Evolutionary conservation across 2,329 filamentous ascomycete genomes (phyloP), one percentile per base, ranked within the genome.

Genomic region (Colletotrichum neosansevieriae): DNA sequence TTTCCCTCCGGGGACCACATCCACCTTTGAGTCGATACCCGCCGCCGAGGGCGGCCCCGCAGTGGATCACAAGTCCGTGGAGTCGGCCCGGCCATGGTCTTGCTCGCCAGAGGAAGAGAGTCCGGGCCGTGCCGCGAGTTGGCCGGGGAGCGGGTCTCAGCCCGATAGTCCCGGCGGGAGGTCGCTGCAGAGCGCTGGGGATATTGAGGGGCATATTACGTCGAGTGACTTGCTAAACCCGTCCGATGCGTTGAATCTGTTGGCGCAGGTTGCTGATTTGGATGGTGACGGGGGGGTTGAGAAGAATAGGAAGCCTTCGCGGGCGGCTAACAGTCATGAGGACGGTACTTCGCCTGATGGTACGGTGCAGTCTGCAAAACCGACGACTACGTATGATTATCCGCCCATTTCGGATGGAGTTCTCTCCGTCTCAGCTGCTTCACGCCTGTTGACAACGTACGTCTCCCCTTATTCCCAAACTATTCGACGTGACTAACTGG

Each of bases 211-310:
- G 32, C 79, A 79, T 49, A 80, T 82, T 64, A 79, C 79, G 1
- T 78, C 80, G 0, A 77, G 78, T 0, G 80, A 82, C 67, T 74
- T 82, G 1, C 72, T 82, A 38, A 81, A 81, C 17, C 80, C 80
- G 2, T 82, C 80, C 1, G 80, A 82, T 58, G 80, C 80, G 0
- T 72, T 82, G 51, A 78, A 82, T 59, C 68, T 82, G 17, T 69
- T 82, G 24, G 80, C 79, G 32, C 80, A 81, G 62, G 80, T 81
- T 4, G 80, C 80, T 40, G 78, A 81, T 47, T 72, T 81, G 51
- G 78, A 80, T 6, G 74, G 75, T 0, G 71, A 60, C 11, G 58
- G 34, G 13, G 58, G 34, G 13, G 15, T 45, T 2, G 58, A 60
- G 44, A 38, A 29, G 17, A 38, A 45, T 19, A 17, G 45, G 70